Base-by-base conservation (phyloP, 768 basidiomycete species). In the Boletus rubroflammeus region DNA sequence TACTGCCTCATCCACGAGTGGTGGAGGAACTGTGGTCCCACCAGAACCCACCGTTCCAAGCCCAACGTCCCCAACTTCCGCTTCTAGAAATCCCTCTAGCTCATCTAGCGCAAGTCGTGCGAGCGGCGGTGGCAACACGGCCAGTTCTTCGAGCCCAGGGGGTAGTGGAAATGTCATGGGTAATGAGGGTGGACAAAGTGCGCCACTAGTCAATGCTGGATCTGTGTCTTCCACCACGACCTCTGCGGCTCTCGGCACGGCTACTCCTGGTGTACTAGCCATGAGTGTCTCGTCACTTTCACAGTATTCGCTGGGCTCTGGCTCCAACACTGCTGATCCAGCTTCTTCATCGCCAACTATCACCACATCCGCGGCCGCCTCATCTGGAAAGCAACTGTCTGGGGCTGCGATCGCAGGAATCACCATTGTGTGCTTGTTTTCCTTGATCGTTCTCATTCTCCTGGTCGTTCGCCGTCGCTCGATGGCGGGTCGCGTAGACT, bases 401-500 rank as follows among this genome's bases (percentile, higher is more conserved):
- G 62, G 57, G 0, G 81, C 76, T 26, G 76, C 73, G 23, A 77
- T 84, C 44, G 80, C 76, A 9, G 83, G 69, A 36, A 78, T 84
- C 42, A 62, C 58, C 14, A 50, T 73, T 17, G 53, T 74, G 5
- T 60, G 72, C 25, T 51, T 62, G 25, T 25, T 78, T 21, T 54
- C 65, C 41, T 45, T 73, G 19, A 50, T 81, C 9, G 62, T 55
- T 6, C 47, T 79, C 13, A 28, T 76, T 21, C 19, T 84, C 13
- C 61, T 81, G 46, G 42, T 78, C 38, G 57, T 81, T 28, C 79
- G 85, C 36, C 75, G 73, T 31, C 80, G 81, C 26, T 72, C 72
- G 11, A 73, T 72, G 10, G 56, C 71, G 0, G 75, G 72, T 32
- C 78, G 83, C 13, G 54, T 70, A 19, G 70, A 79, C 38, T 73